Percentiles rank a stretch among this genome's conserved stretches.
These are phyloP conservation scores for Pistacia integerrima DNA, from an alignment of 345 rosid genomes.

Conservation along the genomic window DNA sequence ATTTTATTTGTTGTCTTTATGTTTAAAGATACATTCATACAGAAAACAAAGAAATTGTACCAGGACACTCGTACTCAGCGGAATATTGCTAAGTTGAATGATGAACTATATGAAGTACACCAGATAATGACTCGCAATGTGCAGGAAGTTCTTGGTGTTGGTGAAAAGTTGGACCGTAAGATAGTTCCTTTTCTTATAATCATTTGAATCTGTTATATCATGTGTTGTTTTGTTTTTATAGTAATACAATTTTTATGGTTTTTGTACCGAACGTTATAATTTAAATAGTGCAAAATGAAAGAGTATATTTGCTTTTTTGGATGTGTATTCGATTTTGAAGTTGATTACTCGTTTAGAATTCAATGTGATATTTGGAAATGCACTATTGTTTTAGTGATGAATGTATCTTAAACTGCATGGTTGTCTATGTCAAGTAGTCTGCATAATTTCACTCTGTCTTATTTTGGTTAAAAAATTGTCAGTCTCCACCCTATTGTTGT, in stretches of 20 bases:
- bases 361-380: not conserved
- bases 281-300: not conserved
- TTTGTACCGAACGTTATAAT: not conserved
- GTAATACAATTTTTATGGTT: not conserved
- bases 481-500: not conserved
- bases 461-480: not conserved
- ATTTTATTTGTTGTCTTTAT: slow-evolving; percentile 21
- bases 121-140: slow-evolving; percentile 99
- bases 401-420: not conserved
- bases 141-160: slow-evolving; percentile 98
- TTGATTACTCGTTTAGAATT: not conserved
- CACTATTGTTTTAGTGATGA: not conserved
- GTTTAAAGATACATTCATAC: slow-evolving; percentile 84
- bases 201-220: not conserved
- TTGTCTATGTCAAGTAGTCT: not conserved
- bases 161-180: slow-evolving; percentile 99
- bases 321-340: not conserved
- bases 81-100: slow-evolving; percentile 92
- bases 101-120: slow-evolving; percentile 98
- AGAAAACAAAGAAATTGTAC: slow-evolving; percentile 95
- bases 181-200: slow-evolving; percentile 11
- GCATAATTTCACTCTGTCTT: no score
- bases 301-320: not conserved
- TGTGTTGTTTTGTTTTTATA: not conserved
- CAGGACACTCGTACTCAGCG: slow-evolving; percentile 94